Evolutionary conservation across 2,329 filamentous ascomycete species (phyloP), one percentile per base, ranked within the genome.

Genomic region (Stemphylium lycopersici): DNA sequence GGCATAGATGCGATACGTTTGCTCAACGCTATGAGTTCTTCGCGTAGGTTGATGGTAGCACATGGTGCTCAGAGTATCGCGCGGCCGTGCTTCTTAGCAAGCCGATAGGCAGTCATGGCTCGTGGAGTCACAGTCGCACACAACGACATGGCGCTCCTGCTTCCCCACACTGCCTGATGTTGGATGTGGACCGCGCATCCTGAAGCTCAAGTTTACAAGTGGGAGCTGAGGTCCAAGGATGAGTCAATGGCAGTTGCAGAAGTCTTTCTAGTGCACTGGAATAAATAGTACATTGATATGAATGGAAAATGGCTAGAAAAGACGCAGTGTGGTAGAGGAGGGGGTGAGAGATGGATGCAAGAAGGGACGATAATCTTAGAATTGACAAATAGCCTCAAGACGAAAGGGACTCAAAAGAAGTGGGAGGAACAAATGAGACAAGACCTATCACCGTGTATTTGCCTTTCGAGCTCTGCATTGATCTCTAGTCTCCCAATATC

Each of bases 91-190:
- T 34, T 50, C 13, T 11, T n/a, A 39, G 33, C 29, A 45, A 50
- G 32, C 12, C 40, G 43, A 40, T 56, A 37, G 43, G 52, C 24
- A 49, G 49, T 52, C 36, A 41, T 43, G 44, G 37, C 43, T 56
- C 32, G 38, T 56, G 39, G 44, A 56, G 49, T 45, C 46, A 59
- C 47, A 36, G 52, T 55, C 16, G 41, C 22, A 53, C 48, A 40
- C 18, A 22, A 55, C 8, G 36, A 48, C 47, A 48, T 43, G 18
- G 37, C 42, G 39, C 45, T 43, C 31, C 15, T 36, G 18, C 26
- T 36, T 55, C 32, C 24, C n/a, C 36, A 37, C 18, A 40, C 12
- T n/a, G 40, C 33, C 40, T 31, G 36, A 24, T 42, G 24, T 43
- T 43, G 37, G 24, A 38, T 31, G 22, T 16, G n/a, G 4, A 36